Percentiles rank a stretch among this genome's conserved stretches.
Conservation (phyloP, 108 stramenopile species). For the Cyclotella sp. region DNA sequence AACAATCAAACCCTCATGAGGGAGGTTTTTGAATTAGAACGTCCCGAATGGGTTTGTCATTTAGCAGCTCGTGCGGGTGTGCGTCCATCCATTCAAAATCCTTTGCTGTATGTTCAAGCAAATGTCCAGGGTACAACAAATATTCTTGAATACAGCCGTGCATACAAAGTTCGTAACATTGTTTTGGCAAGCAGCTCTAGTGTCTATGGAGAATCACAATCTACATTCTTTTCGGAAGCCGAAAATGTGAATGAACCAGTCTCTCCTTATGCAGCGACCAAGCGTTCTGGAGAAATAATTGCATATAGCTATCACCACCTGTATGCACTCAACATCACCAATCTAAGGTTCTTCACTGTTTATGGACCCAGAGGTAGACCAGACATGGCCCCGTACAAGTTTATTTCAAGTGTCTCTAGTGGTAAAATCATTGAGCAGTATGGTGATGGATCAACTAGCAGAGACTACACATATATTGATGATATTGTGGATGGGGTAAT, state of each 20-base stretch:
- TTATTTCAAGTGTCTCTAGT: slow-evolving; percentile 90
- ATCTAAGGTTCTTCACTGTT: slow-evolving; percentile 98
- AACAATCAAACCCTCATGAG: slow-evolving; percentile 88
- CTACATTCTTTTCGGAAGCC: slow-evolving; percentile 88
- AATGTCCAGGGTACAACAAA: slow-evolving; percentile 95
- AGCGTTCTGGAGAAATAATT: slow-evolving; percentile 96
- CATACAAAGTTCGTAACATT: slow-evolving; percentile 75
- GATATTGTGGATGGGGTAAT: slow-evolving; percentile 98
- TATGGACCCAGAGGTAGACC: slow-evolving; percentile 97
- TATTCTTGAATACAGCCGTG: slow-evolving; percentile 7
- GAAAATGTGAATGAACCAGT: slow-evolving; percentile 96
- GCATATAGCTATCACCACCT: slow-evolving; percentile 97
- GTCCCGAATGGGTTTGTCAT: slow-evolving; percentile 92
- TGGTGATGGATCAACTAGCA: slow-evolving; percentile 91
- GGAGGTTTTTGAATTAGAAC: slow-evolving; percentile 74
- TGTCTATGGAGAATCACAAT: slow-evolving; percentile 95
- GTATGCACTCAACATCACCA: slow-evolving; percentile 90
- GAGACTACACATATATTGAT: slow-evolving; percentile 98
- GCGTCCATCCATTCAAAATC: slow-evolving; percentile 94
- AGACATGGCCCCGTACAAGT: slow-evolving; percentile 98
- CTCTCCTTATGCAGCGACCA: slow-evolving; percentile 95
- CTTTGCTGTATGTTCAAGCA: slow-evolving; percentile 95
- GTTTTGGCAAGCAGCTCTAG: slow-evolving; percentile 86
- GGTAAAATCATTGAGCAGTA: slow-evolving; percentile 95
- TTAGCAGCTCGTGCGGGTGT: slow-evolving; percentile 96